Evolutionary conservation across 371 early-diverging fungal genomes (phyloP).

Genomic region (Neoconidiobolus thromboides): DNA sequence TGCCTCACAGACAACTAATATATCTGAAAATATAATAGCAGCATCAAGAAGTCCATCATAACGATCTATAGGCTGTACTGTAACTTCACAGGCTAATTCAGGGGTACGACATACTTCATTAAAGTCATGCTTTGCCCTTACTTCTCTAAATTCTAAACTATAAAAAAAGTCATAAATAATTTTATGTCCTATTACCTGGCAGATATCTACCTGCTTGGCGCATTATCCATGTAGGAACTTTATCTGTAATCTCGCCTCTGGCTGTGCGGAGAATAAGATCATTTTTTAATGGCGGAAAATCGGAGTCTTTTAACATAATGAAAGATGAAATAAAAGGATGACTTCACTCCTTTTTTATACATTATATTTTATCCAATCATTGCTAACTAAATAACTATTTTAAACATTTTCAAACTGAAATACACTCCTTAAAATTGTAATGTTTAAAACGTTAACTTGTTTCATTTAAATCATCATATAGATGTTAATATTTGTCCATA

Average conservation of each 20-base stretch:
- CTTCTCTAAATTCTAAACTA: constrained; percentile 61
- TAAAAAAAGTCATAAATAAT: background rate
- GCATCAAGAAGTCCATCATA: constrained; percentile 82
- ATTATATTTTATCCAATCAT: no score
- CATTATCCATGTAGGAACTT: constrained; percentile 95
- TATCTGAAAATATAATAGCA: constrained; percentile 94
- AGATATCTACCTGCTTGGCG: constrained; percentile 95
- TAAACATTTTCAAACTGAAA: no score
- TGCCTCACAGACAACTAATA: constrained; percentile 92
- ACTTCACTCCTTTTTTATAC: no score
- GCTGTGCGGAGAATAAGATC: constrained; percentile 78
- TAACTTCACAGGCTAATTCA: constrained; percentile 80
- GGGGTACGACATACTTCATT: constrained; percentile 88
- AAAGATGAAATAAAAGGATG: no score
- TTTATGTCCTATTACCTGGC: constrained; percentile 37
- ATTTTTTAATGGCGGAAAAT: constrained; percentile 73
- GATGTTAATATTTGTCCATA: no score
- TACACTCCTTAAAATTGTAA: no score
- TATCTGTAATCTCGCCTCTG: constrained; percentile 67
- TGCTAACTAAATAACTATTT: no score
- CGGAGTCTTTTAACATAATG: no score
- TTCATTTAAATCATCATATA: no score
- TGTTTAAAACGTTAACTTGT: no score
- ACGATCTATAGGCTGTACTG: constrained; percentile 89
- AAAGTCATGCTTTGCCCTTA: constrained; percentile 73